Conservation (phyloP, 1,139 yeast species). For the Kodamaea suecica region DNA sequence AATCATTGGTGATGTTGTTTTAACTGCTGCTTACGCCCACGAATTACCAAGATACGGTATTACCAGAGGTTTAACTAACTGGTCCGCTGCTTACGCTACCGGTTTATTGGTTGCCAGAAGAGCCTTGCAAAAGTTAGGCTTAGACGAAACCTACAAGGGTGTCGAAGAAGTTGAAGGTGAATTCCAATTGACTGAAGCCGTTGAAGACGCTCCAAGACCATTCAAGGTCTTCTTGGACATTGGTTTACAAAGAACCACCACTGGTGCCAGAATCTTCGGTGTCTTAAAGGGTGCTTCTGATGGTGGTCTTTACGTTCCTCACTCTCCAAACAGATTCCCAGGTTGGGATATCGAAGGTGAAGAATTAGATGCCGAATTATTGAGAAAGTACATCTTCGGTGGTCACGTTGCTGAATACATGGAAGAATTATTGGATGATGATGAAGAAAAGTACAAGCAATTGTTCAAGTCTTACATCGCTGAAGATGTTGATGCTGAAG, state of each 20-base stretch:
- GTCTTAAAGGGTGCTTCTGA: constrained; percentile 99
- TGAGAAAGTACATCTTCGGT: constrained; percentile 99
- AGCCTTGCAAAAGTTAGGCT: constrained; percentile 95
- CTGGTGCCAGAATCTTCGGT: constrained; percentile 99
- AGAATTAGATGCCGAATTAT: constrained; percentile 95
- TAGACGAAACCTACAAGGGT: constrained; percentile 97
- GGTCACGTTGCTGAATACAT: constrained; percentile 99
- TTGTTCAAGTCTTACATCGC: constrained; percentile 96
- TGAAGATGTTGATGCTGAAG: constrained; percentile 97
- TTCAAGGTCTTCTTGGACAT: constrained; percentile 99
- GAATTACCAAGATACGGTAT: constrained; percentile 99
- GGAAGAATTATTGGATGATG: constrained; percentile 99
- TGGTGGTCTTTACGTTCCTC: constrained; percentile 99
- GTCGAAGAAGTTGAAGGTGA: constrained; percentile 99
- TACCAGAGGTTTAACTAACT: constrained; percentile 98
- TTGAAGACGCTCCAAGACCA: constrained; percentile 99
- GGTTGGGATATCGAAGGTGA: constrained; percentile 99
- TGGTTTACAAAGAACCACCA: constrained; percentile 99
- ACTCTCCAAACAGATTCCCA: constrained; percentile 99
- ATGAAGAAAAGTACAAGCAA: constrained; percentile 98
- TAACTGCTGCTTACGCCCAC: constrained; percentile 98
- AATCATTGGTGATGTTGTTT: constrained; percentile 94
- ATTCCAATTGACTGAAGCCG: constrained; percentile 96
- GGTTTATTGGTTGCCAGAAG: constrained; percentile 99
- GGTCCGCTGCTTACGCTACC: constrained; percentile 99